phyloP scores from a whole-genome alignment of 176 grass and related monocot species.

The Raddia guianensis region DNA sequence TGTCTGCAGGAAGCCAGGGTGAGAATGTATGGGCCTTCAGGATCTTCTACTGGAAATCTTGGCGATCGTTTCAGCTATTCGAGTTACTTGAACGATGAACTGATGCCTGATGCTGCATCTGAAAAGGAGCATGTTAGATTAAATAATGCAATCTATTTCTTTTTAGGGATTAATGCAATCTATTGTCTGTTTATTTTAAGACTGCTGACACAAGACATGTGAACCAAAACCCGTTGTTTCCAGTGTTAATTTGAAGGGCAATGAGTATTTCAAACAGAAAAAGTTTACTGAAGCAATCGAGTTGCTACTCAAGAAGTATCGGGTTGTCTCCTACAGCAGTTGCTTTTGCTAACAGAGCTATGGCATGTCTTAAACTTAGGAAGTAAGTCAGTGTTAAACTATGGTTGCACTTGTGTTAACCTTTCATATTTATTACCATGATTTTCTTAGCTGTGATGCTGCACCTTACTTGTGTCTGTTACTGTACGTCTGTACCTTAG shows the following conservation, averaged over 20 bases:
- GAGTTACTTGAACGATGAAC: conserved; percentile 43
- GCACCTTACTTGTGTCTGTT: conserved; percentile 10
- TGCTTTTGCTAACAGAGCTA: conserved; percentile 93
- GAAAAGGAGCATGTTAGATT: conserved; percentile 77
- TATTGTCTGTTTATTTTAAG: too few species aligned
- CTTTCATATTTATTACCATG: neutral
- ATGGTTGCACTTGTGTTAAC: neutral
- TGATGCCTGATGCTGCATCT: conserved; percentile 69
- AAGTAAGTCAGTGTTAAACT: conserved; percentile 46
- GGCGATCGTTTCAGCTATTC: conserved; percentile 50
- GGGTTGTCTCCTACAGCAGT: conserved; percentile 69
- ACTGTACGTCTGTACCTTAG: neutral
- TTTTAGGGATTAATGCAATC: neutral
- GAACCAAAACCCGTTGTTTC: neutral
- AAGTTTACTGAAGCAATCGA: conserved; percentile 74
- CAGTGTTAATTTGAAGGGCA: conserved; percentile 66
- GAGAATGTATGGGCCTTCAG: conserved; percentile 26
- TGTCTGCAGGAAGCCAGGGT: conserved; percentile 32
- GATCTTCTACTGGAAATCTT: conserved; percentile 20
- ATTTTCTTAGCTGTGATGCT: conserved; percentile 7
- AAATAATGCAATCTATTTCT: neutral
- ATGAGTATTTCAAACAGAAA: conserved; percentile 97
- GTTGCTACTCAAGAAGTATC: conserved; percentile 90
- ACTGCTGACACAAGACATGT: neutral
- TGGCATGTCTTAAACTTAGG: conserved; percentile 84